These are phyloP conservation scores for Lyophyllum shimeji DNA, from an alignment of 768 basidiomycete genomes.

Conservation along the genomic window DNA sequence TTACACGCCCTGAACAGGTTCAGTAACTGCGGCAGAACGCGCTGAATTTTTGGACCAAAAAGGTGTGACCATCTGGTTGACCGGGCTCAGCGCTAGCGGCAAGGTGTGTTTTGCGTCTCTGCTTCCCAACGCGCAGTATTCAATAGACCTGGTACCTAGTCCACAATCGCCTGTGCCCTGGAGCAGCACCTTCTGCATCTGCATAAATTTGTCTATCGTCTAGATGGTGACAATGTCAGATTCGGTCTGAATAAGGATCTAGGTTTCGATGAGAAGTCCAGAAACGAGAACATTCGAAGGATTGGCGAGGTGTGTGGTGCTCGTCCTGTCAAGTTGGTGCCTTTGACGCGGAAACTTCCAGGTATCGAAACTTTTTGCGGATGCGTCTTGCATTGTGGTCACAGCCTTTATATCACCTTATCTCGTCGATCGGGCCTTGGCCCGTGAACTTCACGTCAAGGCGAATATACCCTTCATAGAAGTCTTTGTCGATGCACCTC, in stretches of 20 bases:
- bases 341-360: slow-evolving; percentile 27
- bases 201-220: slow-evolving; percentile 82
- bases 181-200: slow-evolving; percentile 93
- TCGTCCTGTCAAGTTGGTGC: slow-evolving; percentile 5
- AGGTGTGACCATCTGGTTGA: slow-evolving; percentile 94
- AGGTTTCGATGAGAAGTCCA: slow-evolving; percentile 88
- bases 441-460: slow-evolving; percentile 77
- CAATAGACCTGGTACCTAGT: slow-evolving; percentile 44
- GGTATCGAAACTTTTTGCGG: slow-evolving; percentile 94
- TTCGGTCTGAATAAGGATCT: slow-evolving; percentile 97
- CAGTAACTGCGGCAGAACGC: slow-evolving; percentile 71
- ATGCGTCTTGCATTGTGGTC: slow-evolving; percentile 80
- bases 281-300: slow-evolving; percentile 94
- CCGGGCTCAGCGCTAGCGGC: slow-evolving; percentile 92
- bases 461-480: slow-evolving; percentile 83
- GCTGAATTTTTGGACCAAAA: slow-evolving; percentile 67
- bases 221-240: slow-evolving; percentile 95
- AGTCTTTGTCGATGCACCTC: slow-evolving; percentile 92
- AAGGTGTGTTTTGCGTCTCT: slow-evolving; percentile 54
- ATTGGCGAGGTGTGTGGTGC: slow-evolving; percentile 81
- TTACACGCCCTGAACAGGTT: slow-evolving; percentile 47
- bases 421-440: slow-evolving; percentile 77
- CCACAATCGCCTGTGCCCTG: slow-evolving; percentile 94
- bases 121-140: background rate
- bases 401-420: slow-evolving; percentile 99